phyloP scores from a whole-genome alignment of 2,329 filamentous ascomycete genomes.

The Tolypocladium sp. region DNA sequence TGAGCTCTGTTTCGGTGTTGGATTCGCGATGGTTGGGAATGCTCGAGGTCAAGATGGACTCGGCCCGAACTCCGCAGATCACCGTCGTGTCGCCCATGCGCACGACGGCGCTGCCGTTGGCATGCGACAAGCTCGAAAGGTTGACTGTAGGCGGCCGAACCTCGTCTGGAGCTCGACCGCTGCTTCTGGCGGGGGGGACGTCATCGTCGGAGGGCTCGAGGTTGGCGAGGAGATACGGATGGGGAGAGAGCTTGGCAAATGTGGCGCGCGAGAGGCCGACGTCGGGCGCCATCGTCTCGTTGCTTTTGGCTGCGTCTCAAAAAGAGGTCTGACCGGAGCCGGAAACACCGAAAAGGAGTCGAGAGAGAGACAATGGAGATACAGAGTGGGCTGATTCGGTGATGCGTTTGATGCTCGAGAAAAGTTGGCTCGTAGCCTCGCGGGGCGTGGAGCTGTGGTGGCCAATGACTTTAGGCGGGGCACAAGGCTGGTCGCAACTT shows the following conservation, averaged over 20 bases:
- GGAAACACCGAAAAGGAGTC: background rate
- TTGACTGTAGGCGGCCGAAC: conserved; percentile 69
- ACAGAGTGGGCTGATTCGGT: background rate
- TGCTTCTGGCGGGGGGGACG: conserved; percentile 57
- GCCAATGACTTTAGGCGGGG: background rate
- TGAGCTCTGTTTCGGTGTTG: conserved; percentile 36
- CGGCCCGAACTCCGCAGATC: conserved; percentile 86
- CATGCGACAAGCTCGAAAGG: conserved; percentile 75
- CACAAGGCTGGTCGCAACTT: background rate
- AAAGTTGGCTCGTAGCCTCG: background rate
- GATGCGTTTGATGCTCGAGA: background rate
- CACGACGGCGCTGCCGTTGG: conserved; percentile 83
- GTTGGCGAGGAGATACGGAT: conserved; percentile 83
- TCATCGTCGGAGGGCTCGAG: conserved; percentile 52
- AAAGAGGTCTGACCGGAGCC: background rate
- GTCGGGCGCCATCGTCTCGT: conserved; percentile 18
- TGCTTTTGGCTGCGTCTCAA: background rate
- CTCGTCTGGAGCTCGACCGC: conserved; percentile 64
- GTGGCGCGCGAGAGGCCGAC: conserved; percentile 50
- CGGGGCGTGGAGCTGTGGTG: background rate
- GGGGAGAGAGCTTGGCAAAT: conserved; percentile 83
- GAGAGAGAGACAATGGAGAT: background rate
- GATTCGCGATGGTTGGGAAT: conserved; percentile 56
- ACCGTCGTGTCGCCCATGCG: conserved; percentile 83
- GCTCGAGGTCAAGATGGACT: conserved; percentile 68